Evolutionary conservation across 441 rosid genomes (phyloP), one percentile per base, ranked within the genome.

Genomic region (Melastoma candidum): DNA sequence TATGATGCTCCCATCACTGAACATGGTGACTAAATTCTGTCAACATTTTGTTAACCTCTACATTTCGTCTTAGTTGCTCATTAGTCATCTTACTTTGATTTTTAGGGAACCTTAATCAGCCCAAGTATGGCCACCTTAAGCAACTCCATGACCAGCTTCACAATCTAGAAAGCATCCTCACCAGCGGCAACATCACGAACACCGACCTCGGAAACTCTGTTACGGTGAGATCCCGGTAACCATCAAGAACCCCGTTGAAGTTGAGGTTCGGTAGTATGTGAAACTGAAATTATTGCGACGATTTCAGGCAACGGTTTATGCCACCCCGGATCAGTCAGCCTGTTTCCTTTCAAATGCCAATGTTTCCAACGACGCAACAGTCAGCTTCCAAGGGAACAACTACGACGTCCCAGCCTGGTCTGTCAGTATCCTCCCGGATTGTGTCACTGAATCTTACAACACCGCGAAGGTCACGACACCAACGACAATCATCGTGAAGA

Each of bases 91-190:
- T 1, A 12, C 47, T 29, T 22, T 57, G 3, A 11, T 14, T 7
- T 2, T 10, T 43, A 86, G 92, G 93, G 43, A 74, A 76, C 44
- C 47, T 74, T 17, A 78, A 69, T 49, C 90, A 87, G 56, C 94
- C 94, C 4, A 89, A 85, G 26, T 89, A 73, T 49, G 90, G 88
- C 2, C 93, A 85, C 25, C 60, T 85, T 49, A 83, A 72, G 64
- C 58, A 75, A 49, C 83, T 85, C 12, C 92, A 88, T 11, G 51
- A 49, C 1, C 48, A 73, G 47, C 63, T 88, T 29, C 76, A 64
- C 12, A 61, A 77, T 1, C 69, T 80, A 44, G 87, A 83, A 74
- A 62, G 53, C 11, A 59, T 68, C 44, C 78, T 84, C 10, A 73
- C 83, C 1, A n/a, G 74, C 8, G 92, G 95, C 9, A 68, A 68